Base-by-base conservation (phyloP, 345 rosid species). In the Anacardium occidentale region DNA sequence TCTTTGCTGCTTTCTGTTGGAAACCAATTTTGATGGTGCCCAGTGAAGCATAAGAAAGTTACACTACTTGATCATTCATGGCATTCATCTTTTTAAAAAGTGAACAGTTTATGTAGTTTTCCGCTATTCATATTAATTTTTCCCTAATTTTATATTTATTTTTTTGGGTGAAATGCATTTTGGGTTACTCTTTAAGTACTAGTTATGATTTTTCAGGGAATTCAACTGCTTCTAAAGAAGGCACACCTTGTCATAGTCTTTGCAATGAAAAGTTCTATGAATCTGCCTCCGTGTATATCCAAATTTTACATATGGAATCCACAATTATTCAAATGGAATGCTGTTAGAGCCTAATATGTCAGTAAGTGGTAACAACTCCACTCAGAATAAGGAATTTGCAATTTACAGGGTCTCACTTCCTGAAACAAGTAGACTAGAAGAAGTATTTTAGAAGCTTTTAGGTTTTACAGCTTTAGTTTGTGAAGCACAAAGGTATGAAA, bases 401-500 rank as follows among this genome's bases (percentile, higher is more conserved):
- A 81, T 78, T 71, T 62, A 69, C 21, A 82, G 74, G 78, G 81
- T 68, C 51, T 81, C 85, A 32, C 73, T 79, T 70, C 76, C 81
- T 4, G 75, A 73, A 73, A 80, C 76, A 7, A 76, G 68, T 18
- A 75, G 77, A 40, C 44, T 82, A 67, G 90, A 85, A 68, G 92
- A 88, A 57, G 82, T 86, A 34, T 75, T 86, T 58, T 78, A 77
- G 80, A 76, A 73, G 58, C 57, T 83, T 52, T 77, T 87, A 67
- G 89, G 84, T 3, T 76, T 83, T 64, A 78, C 80, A 22, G 77
- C 83, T 72, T 78, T 80, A n/a, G 58, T 82, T 45, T 86, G 91
- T 70, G 80, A 83, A 77, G 11, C 76, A 44, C 65, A 73, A 11
- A 69, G 70, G 47, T 77, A 63, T 57, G 78, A 85, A 74, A 79